These are phyloP conservation scores for Chaetomium olivaceum DNA, from an alignment of 2,329 filamentous ascomycete genomes.

Conservation along the genomic window DNA sequence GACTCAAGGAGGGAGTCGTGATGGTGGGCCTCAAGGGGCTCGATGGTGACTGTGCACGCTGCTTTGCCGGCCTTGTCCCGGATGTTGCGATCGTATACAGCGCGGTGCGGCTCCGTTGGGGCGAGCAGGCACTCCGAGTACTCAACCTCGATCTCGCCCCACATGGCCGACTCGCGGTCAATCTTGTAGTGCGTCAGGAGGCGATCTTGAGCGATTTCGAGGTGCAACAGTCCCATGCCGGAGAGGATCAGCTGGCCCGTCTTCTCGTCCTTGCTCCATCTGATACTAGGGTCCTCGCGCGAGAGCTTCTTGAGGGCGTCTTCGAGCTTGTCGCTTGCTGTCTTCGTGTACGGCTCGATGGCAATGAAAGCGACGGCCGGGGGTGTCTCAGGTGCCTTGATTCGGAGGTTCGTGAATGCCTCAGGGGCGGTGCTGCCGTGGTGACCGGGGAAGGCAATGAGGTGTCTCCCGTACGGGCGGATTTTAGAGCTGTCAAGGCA, in stretches of 20 bases:
- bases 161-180: constrained; percentile 63
- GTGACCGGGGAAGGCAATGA: constrained; percentile 69
- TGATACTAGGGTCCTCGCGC: constrained; percentile 88
- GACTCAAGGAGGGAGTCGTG: constrained; percentile 43
- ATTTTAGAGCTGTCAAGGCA: constrained; percentile 85
- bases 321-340: constrained; percentile 73
- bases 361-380: constrained; percentile 97
- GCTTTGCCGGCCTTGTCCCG: constrained; percentile 79
- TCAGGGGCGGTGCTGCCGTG: constrained; percentile 62
- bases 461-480: constrained; percentile 92
- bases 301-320: constrained; percentile 75
- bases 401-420: constrained; percentile 71
- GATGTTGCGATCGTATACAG: constrained; percentile 74
- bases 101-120: constrained; percentile 56
- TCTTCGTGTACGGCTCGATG: constrained; percentile 68
- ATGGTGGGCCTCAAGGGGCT: constrained; percentile 55
- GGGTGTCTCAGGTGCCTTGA: constrained; percentile 84
- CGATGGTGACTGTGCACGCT: constrained; percentile 67
- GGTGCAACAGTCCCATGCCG: constrained; percentile 93
- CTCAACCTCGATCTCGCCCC: constrained; percentile 91
- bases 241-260: constrained; percentile 90
- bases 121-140: constrained; percentile 80
- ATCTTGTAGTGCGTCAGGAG: constrained; percentile 87
- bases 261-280: constrained; percentile 82
- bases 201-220: constrained; percentile 88